Percentiles rank a stretch among this genome's conserved stretches.
These are phyloP conservation scores for Fonsecaea pugnacius DNA, from an alignment of 2,329 filamentous ascomycete species.

Conservation along the genomic window DNA sequence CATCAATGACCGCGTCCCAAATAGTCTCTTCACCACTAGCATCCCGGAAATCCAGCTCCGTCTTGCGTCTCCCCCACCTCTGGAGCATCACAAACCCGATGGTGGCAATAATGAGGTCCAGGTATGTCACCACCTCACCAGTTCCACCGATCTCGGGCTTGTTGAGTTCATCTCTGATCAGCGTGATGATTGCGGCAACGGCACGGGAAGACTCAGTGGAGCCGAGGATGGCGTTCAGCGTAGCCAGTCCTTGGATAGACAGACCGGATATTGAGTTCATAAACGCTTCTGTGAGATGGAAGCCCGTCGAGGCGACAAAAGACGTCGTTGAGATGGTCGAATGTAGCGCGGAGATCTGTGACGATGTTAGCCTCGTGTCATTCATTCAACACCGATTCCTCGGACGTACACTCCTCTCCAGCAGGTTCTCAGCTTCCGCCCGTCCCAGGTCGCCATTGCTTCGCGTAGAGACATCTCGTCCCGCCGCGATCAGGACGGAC, in stretches of 20 bases:
- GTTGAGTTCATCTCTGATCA: conserved; percentile 52
- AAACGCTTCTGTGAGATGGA: conserved; percentile 51
- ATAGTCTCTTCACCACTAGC: conserved; percentile 47
- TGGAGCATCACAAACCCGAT: conserved; percentile 53
- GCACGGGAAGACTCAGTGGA: conserved; percentile 56
- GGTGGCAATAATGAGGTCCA: conserved; percentile 50
- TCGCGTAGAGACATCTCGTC: conserved; percentile 49
- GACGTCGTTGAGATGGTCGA: conserved; percentile 52
- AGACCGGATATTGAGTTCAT: conserved; percentile 49
- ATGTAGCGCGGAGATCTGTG: conserved; percentile 50
- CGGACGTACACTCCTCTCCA: conserved; percentile 51
- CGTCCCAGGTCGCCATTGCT: conserved; percentile 55
- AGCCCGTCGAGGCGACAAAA: conserved; percentile 53
- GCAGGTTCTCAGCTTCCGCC: conserved; percentile 49
- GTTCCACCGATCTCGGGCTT: conserved; percentile 42
- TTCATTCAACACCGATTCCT: not conserved
- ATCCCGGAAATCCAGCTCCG: conserved; percentile 47
- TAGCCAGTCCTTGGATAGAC: conserved; percentile 51
- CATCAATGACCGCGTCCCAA: conserved; percentile 55
- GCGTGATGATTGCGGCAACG: conserved; percentile 53
- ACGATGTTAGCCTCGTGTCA: conserved; percentile 10
- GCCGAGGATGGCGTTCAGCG: conserved; percentile 53
- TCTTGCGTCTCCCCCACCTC: conserved; percentile 52
- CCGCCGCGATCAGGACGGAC: conserved; percentile 49
- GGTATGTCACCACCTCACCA: conserved; percentile 48